These are phyloP conservation scores for Ophiocordyceps robertsii DNA, from an alignment of 2,329 filamentous ascomycete genomes.

Conservation along the genomic window DNA sequence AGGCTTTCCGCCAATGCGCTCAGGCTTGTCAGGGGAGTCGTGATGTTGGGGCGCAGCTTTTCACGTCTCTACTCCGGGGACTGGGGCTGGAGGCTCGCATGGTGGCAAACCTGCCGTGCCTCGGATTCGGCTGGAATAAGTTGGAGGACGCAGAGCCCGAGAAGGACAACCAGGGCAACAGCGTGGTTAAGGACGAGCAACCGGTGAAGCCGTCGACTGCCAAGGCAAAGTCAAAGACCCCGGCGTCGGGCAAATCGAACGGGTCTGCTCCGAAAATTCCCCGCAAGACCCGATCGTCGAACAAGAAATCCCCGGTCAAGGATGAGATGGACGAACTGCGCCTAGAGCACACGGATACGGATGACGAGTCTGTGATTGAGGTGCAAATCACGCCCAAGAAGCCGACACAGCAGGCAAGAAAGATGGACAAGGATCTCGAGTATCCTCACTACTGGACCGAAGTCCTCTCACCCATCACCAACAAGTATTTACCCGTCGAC, in stretches of 20 bases:
- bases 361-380: conserved; percentile 47
- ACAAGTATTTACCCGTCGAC: conserved; percentile 69
- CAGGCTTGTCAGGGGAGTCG: conserved; percentile 64
- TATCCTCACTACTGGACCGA: conserved; percentile 93
- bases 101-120: conserved; percentile 71
- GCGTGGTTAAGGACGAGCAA: conserved; percentile 3
- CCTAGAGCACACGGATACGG: conserved; percentile 30
- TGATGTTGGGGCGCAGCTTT: conserved; percentile 79
- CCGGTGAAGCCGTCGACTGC: conserved; percentile 3
- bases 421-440: conserved; percentile 62
- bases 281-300: conserved; percentile 5
- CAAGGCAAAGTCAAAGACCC: conserved; percentile 4
- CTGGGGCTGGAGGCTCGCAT: conserved; percentile 72
- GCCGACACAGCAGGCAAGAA: conserved; percentile 22
- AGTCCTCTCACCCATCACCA: conserved; percentile 67
- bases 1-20: conserved; percentile 57
- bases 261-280: conserved; percentile 3
- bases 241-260: conserved; percentile 6
- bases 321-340: conserved; percentile 36
- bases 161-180: conserved; percentile 15
- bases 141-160: conserved; percentile 58
- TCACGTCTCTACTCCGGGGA: conserved; percentile 71
- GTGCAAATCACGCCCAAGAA: conserved; percentile 29
- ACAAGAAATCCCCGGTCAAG: conserved; percentile 8
- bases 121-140: conserved; percentile 86